Evolutionary conservation across 2,329 filamentous ascomycete genomes (phyloP), one percentile per base, ranked within the genome.

Genomic region (Drechslerella coelobrocha): DNA sequence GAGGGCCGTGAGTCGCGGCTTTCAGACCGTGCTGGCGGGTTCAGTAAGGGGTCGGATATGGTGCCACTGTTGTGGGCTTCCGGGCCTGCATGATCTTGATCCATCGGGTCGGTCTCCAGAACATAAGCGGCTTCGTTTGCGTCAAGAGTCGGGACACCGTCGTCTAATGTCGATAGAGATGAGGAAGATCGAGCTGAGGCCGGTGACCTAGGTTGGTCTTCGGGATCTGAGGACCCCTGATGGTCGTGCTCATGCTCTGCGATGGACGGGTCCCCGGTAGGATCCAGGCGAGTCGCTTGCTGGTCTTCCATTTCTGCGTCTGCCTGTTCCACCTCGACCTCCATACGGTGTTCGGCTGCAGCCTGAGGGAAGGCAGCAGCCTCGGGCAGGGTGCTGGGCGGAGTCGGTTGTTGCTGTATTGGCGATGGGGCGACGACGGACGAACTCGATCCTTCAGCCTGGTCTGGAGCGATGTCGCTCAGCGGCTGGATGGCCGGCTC

Each of bases 291-390:
- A 23, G 47, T 45, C 21, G 55, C 17, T 7, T 21, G 37, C 8
- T 48, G 55, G n/a, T 19, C 17, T 48, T 53, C 50, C 7, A 14
- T 7, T 29, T 29, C 50, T n/a, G 8, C 50, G 21, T 53, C 50
- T 4, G 3, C 17, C 34, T 8, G 10, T 24, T n/a, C 26, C 23
- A 53, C 26, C 23, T 9, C 17, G 17, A 21, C 23, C 12, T 26
- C 43, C 43, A 59, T 41, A 21, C 19, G 24, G 17, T 2, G 9
- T 8, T 57, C 66, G 37, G 23, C 47, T 7, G 60, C 52, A 50
- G 61, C 47, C 48, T 72, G 60, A 24, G 59, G 60, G 26, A 72
- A 65, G 34, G 68, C 61, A 24, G 68, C 59, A 65, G 65, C 53
- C 48, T 65, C 53, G 31, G 68, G 68, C 12, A 65, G 41, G 14